Conservation (phyloP, 345 rosid species). For the Ceriops decandra region DNA sequence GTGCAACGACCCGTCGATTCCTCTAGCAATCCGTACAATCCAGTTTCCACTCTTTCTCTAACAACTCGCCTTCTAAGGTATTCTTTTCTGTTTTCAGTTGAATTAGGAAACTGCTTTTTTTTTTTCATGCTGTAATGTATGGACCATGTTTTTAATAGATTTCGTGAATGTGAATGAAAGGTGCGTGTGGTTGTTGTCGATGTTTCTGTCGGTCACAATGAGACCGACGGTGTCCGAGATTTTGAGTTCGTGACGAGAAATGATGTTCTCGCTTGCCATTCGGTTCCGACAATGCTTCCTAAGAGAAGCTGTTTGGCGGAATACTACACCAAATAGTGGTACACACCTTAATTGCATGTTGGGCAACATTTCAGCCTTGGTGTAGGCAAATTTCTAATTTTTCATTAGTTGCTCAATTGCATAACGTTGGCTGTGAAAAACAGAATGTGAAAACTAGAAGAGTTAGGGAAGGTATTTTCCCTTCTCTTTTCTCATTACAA, state of each 20-base stretch:
- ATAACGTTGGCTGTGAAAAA: no score
- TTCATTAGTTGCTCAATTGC: neutral
- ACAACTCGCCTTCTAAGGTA: slow-evolving; percentile 46
- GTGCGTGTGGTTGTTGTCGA: slow-evolving; percentile 66
- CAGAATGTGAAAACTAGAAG: no score
- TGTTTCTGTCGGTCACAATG: slow-evolving; percentile 55
- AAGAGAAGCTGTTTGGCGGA: no score
- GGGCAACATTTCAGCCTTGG: no score
- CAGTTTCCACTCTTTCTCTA: slow-evolving; percentile 43
- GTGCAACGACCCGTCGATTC: no score
- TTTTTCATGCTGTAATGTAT: neutral
- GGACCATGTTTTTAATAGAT: no score
- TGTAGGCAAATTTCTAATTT: neutral
- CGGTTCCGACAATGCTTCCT: slow-evolving; percentile 34
- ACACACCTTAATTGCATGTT: no score
- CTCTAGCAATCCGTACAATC: slow-evolving; percentile 62
- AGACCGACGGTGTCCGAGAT: slow-evolving; percentile 33
- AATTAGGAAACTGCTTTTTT: neutral
- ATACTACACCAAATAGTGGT: no score
- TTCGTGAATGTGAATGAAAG: slow-evolving; percentile 21
- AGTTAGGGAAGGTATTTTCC: no score
- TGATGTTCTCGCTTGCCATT: slow-evolving; percentile 46
- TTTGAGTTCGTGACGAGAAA: slow-evolving; percentile 49
- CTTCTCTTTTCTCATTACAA: no score
- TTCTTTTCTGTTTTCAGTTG: neutral